Conservation (phyloP, 2,329 filamentous ascomycete species). For the Shiraia sp. region DNA sequence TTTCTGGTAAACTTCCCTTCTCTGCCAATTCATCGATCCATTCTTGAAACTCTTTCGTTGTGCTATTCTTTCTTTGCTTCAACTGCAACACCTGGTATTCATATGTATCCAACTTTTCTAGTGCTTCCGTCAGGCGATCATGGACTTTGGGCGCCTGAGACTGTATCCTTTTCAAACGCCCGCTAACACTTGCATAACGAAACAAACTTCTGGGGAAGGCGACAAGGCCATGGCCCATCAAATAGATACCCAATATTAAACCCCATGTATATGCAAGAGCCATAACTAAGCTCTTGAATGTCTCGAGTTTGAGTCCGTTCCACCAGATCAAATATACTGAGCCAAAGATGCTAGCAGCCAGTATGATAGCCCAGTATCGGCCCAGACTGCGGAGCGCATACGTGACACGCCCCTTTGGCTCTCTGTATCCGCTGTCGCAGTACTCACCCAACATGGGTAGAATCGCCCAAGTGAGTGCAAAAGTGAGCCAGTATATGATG, state of each 20-base stretch:
- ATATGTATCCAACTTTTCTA: slow-evolving; percentile 76
- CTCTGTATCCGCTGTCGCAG: slow-evolving; percentile 89
- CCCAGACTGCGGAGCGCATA: slow-evolving; percentile 88
- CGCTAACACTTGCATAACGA: slow-evolving; percentile 76
- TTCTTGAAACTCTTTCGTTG: slow-evolving; percentile 74
- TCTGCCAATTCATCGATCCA: slow-evolving; percentile 97
- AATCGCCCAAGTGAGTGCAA: slow-evolving; percentile 91
- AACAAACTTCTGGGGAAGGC: slow-evolving; percentile 83
- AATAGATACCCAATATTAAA: slow-evolving; percentile 85
- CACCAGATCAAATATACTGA: slow-evolving; percentile 82
- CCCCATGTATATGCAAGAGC: slow-evolving; percentile 95
- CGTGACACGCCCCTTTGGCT: slow-evolving; percentile 76
- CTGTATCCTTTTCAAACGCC: slow-evolving; percentile 75
- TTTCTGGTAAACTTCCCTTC: slow-evolving; percentile 70
- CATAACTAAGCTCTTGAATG: slow-evolving; percentile 85
- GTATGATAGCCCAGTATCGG: slow-evolving; percentile 81
- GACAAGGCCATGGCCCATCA: slow-evolving; percentile 97
- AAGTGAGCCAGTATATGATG: slow-evolving; percentile 96
- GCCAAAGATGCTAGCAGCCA: slow-evolving; percentile 71
- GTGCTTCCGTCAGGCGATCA: slow-evolving; percentile 85
- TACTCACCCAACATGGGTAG: slow-evolving; percentile 93
- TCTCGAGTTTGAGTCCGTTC: slow-evolving; percentile 71
- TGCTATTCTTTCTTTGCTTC: slow-evolving; percentile 77
- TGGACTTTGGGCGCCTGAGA: slow-evolving; percentile 77
- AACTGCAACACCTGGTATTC: slow-evolving; percentile 81